A percentile compares a stretch with the other conserved stretches of the same genome.
Conservation (phyloP, 2,329 filamentous ascomycete genomes). For the Colletotrichum sp. region DNA sequence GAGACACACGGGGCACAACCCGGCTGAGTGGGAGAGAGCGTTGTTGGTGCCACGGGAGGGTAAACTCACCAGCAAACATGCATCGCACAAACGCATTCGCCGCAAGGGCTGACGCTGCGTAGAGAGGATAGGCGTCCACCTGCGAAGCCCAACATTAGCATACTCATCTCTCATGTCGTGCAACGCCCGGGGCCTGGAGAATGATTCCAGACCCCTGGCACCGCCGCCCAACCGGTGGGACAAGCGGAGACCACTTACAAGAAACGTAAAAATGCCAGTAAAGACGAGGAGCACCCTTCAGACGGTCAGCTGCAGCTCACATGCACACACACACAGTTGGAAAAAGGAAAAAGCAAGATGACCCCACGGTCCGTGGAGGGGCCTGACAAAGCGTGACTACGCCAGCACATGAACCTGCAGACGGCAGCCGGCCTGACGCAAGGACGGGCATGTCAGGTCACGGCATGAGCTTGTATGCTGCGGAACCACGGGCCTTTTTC, state of each 20-base stretch:
- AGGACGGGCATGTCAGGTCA: conserved; percentile 9
- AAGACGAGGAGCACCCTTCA: conserved; percentile 77
- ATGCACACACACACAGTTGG: conserved; percentile 11
- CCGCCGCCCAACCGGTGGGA: background rate
- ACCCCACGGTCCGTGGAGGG: background rate
- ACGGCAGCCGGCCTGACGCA: background rate
- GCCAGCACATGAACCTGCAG: conserved; percentile 11
- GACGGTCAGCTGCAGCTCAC: conserved; percentile 35
- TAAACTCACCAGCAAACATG: conserved; percentile 68
- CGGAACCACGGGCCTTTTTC: conserved; percentile 15
- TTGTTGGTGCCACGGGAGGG: conserved; percentile 6
- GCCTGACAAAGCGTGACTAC: conserved; percentile 37
- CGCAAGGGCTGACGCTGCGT: conserved; percentile 79
- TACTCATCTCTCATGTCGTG: background rate
- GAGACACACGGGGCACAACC: conserved; percentile 13
- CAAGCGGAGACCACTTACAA: conserved; percentile 61
- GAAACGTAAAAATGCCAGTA: conserved; percentile 85
- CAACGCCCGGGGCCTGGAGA: conserved; percentile 5
- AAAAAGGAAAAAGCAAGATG: conserved; percentile 31
- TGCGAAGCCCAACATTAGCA: conserved; percentile 32
- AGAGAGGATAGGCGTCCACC: conserved; percentile 78
- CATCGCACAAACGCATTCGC: conserved; percentile 84
- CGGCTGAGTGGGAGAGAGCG: conserved; percentile 24
- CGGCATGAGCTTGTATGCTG: background rate
- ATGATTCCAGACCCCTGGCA: conserved; percentile 20